These are phyloP conservation scores for Danielia reshetovae DNA, from an alignment of 805 yeast genomes.

Conservation along the genomic window DNA sequence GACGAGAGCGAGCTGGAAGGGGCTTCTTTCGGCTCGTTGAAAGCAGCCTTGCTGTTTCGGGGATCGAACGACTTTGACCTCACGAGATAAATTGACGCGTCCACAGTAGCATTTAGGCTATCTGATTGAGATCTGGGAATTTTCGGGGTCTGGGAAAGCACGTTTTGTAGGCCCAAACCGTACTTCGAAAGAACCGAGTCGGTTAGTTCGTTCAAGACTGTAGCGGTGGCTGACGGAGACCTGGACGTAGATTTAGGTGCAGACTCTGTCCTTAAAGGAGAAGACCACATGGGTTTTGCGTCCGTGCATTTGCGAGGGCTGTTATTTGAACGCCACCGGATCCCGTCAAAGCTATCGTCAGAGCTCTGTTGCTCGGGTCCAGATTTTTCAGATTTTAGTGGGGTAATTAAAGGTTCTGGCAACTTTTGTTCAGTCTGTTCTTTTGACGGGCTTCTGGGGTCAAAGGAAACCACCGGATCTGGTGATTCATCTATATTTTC, in stretches of 20 bases:
- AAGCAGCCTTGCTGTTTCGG: slow-evolving; percentile 6
- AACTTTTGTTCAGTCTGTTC: no score
- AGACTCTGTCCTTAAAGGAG: slow-evolving; percentile 34
- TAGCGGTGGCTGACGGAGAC: slow-evolving; percentile 3
- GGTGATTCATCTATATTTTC: no score
- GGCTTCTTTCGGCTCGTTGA: background rate
- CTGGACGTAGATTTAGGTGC: slow-evolving; percentile 2
- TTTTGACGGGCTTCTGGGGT: no score
- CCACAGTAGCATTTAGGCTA: slow-evolving; percentile 13
- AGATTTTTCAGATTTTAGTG: no score
- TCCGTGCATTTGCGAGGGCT: slow-evolving; percentile 7
- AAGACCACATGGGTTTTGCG: slow-evolving; percentile 29
- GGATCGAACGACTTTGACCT: slow-evolving; percentile 37
- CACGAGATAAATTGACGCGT: slow-evolving; percentile 29
- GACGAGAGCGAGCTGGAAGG: slow-evolving; percentile 2
- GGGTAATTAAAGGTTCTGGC: no score
- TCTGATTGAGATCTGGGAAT: slow-evolving; percentile 34
- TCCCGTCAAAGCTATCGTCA: slow-evolving; percentile 43
- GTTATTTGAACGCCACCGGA: slow-evolving; percentile 23
- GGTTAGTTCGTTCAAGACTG: slow-evolving; percentile 29
- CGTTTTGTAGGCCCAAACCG: slow-evolving; percentile 33
- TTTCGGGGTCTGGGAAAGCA: slow-evolving; percentile 29
- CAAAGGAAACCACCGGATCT: no score
- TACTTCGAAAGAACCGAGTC: slow-evolving; percentile 40
- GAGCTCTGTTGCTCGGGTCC: slow-evolving; percentile 29